Evolutionary conservation across 108 stramenopile genomes (phyloP).

Genomic region (Fragilariopsis cylindrus): DNA sequence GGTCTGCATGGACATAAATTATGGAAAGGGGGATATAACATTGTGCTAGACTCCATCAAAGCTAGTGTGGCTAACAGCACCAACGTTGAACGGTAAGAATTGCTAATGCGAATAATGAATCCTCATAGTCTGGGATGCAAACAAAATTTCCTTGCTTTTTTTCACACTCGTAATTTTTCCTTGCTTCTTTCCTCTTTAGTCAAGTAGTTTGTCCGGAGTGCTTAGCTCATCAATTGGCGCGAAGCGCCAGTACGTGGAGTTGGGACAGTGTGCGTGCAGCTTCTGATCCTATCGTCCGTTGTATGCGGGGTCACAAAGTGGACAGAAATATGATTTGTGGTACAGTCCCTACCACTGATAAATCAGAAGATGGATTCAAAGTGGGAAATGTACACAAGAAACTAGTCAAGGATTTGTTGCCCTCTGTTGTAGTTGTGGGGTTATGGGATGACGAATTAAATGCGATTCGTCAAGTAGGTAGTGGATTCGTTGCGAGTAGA

Average conservation of each 20-base stretch:
- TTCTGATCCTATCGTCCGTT: conserved; percentile 40
- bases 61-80: conserved; percentile 42
- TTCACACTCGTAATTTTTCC: neutral
- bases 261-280: conserved; percentile 52
- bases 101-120: neutral
- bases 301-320: conserved; percentile 50
- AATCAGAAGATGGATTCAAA: conserved; percentile 5
- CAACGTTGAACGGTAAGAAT: conserved; percentile 47
- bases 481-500: conserved; percentile 73
- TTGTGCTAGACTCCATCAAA: conserved; percentile 62
- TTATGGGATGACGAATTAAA: conserved; percentile 58
- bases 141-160: no score
- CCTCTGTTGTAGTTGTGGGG: conserved; percentile 71
- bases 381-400: conserved; percentile 34
- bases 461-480: conserved; percentile 55
- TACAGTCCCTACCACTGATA: conserved; percentile 13
- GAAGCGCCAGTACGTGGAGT: conserved; percentile 54
- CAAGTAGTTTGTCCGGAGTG: conserved; percentile 81
- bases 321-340: conserved; percentile 48
- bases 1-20: conserved; percentile 69
- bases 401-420: conserved; percentile 52
- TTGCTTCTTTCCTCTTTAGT: conserved; percentile 1
- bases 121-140: neutral
- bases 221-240: conserved; percentile 52
- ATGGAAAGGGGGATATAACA: conserved; percentile 67